Conservation (phyloP, 164 flowering plant species). For the Warburgia ugandensis region DNA sequence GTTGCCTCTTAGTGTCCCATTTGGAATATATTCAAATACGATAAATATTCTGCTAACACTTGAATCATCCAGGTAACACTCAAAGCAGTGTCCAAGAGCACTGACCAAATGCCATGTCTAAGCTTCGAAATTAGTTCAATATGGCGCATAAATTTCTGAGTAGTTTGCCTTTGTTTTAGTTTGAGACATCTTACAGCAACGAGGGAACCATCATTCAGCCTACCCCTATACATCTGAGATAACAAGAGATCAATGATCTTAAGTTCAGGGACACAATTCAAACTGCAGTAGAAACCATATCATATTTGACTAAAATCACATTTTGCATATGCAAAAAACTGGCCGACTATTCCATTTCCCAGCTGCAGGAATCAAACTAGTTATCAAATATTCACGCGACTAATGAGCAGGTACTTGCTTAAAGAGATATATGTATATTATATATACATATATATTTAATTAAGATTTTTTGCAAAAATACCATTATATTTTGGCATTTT, state of each 20-base stretch:
- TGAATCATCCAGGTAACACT: slow-evolving; percentile 84
- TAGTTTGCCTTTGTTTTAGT: slow-evolving; percentile 51
- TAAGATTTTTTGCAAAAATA: no score
- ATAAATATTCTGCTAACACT: slow-evolving; percentile 85
- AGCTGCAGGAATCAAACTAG: no score
- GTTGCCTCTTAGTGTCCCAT: slow-evolving; percentile 69
- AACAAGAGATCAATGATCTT: slow-evolving; percentile 11
- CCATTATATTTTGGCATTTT: no score
- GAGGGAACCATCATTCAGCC: slow-evolving; percentile 57
- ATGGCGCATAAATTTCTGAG: slow-evolving; percentile 59
- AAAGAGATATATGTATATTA: no score
- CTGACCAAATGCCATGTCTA: slow-evolving; percentile 86
- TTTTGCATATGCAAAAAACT: no score
- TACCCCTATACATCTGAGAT: slow-evolving; percentile 80
- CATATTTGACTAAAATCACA: no score
- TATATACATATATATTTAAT: no score
- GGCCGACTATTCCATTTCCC: no score
- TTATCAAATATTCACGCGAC: no score
- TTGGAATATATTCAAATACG: slow-evolving; percentile 76
- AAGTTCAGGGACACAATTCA: background rate
- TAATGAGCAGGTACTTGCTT: no score
- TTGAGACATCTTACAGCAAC: slow-evolving; percentile 85
- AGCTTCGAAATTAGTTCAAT: slow-evolving; percentile 80
- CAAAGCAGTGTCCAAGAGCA: slow-evolving; percentile 93
- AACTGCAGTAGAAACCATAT: no score